phyloP scores from a whole-genome alignment of 208 protist genomes.

The Trypanosoma vivax region DNA sequence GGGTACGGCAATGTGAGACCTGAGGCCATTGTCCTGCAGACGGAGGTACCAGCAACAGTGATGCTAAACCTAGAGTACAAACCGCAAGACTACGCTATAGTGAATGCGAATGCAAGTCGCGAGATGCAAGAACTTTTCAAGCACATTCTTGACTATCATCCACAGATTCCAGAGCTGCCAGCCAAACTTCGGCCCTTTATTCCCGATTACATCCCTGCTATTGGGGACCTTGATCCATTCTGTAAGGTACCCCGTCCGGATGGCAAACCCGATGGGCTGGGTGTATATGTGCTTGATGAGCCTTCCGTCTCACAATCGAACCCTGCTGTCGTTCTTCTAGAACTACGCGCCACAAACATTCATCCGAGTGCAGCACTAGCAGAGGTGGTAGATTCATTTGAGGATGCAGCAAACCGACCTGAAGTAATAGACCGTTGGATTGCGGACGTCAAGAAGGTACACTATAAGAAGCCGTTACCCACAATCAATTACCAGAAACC shows the following conservation, averaged over 20 bases:
- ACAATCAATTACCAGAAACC: conserved; percentile 93
- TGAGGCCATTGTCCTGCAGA: conserved; percentile 44
- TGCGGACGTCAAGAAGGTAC: conserved; percentile 92
- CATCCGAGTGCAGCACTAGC: conserved; percentile 38
- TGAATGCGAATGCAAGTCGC: conserved; percentile 71
- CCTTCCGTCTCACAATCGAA: conserved; percentile 94
- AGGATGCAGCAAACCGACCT: conserved; percentile 92
- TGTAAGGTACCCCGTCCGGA: conserved; percentile 95
- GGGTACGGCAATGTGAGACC: conserved; percentile 59
- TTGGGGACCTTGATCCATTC: conserved; percentile 96
- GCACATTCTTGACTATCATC: conserved; percentile 92
- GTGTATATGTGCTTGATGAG: conserved; percentile 95
- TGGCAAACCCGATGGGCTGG: conserved; percentile 80
- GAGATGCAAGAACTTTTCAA: conserved; percentile 97
- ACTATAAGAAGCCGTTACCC: conserved; percentile 93
- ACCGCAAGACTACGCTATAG: conserved; percentile 78
- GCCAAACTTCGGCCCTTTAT: conserved; percentile 96
- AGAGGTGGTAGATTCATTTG: conserved; percentile 90
- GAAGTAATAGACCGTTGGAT: conserved; percentile 95
- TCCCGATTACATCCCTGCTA: conserved; percentile 95
- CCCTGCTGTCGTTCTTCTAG: conserved; percentile 88
- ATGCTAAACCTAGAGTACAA: conserved; percentile 68
- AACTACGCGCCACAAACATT: conserved; percentile 81
- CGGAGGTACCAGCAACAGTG: conserved; percentile 13
- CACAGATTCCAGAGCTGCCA: conserved; percentile 90